Conservation (phyloP, 106 monocot genomes). For the Platanthera zijinensis region DNA sequence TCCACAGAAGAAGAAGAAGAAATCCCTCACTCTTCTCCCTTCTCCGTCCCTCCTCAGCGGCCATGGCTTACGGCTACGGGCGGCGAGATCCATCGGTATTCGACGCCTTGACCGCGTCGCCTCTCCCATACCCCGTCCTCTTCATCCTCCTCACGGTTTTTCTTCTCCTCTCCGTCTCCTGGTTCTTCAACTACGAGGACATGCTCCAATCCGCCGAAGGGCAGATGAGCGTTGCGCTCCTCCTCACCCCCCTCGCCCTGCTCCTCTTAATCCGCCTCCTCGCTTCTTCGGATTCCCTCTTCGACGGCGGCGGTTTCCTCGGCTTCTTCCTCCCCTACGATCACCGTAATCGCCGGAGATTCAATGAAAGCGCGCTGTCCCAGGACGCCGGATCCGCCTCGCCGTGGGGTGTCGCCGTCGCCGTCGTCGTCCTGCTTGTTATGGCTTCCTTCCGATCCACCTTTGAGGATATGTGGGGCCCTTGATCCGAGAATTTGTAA, state of each 20-base stretch:
- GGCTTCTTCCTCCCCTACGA: constrained; percentile 16
- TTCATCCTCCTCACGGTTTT: constrained; percentile 54
- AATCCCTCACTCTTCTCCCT: no score
- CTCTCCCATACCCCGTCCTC: constrained; percentile 67
- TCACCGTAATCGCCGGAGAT: constrained; percentile 2
- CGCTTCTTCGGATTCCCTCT: constrained; percentile 30
- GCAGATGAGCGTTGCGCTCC: constrained; percentile 45
- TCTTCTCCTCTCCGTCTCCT: constrained; percentile 42
- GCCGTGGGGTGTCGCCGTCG: constrained; percentile 66
- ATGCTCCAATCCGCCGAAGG: constrained; percentile 36
- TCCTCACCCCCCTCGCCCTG: constrained; percentile 40
- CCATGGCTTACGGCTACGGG: constrained; percentile 23
- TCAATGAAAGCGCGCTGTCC: not conserved
- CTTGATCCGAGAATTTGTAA: constrained; percentile 5
- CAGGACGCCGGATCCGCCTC: constrained; percentile 43
- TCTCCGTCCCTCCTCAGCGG: no score
- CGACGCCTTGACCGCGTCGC: constrained; percentile 57
- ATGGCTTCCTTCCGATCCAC: constrained; percentile 52
- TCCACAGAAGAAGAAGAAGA: no score
- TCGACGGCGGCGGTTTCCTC: constrained; percentile 12
- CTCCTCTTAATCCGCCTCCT: constrained; percentile 54
- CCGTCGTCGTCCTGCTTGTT: constrained; percentile 51
- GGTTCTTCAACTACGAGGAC: constrained; percentile 40
- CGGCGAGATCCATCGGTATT: constrained; percentile 31
- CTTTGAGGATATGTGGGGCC: constrained; percentile 65